Evolutionary conservation across 441 rosid species (phyloP), one percentile per base, ranked within the genome.

Genomic region (Pelargonium myrrhifolium): DNA sequence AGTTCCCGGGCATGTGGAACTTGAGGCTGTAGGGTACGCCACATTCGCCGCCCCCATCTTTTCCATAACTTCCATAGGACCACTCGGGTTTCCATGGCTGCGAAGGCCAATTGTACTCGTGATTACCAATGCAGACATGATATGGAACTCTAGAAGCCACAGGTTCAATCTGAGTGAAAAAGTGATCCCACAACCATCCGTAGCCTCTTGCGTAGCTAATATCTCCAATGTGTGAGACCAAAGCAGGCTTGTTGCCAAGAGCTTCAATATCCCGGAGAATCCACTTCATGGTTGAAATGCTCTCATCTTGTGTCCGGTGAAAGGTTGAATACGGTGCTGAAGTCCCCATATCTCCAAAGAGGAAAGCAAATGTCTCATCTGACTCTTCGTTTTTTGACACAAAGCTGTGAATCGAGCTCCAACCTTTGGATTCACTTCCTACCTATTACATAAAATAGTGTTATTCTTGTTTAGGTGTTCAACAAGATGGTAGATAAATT

Each of bases 51-150:
- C 97, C 98, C 49, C 97, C 93, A 58, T 93, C 97, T 28, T 79
- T 88, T 40, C 88, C 86, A 62, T 87, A 92, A 24, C 77, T 42
- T 1, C 75, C 37, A 31, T 67, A 28, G 56, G 96, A 71, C 96
- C 98, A 92, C 0, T 87, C 84, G 11, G 97, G 98, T 74, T 69
- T 87, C 98, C 98, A 92, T 1, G 97, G 96, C 82, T 92, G 98
- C 3, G 68, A 77, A 9, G 93, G 96, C 98, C 98, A 93, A 75
- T 93, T 88, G 45, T 90, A 93, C 68, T 93, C 97, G 51, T 90
- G 98, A 74, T 90, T 93, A 66, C 98, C 98, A 42, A 93, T 90
- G 74, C 98, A 90, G 0, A 93, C 98, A 76, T 90, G 98, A 70
- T 90, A 93, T 0, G 96, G 87, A 17, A 87, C 80, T 71, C 62